Percentiles rank a stretch among this genome's conserved stretches.
These are phyloP conservation scores for Xylaria sp. DNA, from an alignment of 2,329 filamentous ascomycete genomes.

Conservation along the genomic window DNA sequence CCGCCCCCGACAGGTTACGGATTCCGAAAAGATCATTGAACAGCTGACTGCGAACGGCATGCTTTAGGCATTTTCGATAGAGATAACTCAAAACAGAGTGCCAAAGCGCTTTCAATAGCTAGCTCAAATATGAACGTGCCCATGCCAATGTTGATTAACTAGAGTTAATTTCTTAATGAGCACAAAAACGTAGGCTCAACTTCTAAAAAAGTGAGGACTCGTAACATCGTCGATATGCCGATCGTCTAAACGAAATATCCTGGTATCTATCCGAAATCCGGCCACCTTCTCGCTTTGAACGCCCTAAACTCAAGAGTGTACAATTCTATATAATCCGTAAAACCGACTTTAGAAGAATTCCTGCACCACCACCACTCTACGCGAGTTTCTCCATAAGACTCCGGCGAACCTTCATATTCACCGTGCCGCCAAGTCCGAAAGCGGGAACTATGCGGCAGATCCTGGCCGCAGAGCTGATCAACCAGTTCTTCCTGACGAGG, in stretches of 20 bases:
- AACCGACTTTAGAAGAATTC: neutral
- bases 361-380: slow-evolving; percentile 34
- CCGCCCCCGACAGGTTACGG: slow-evolving; percentile 48
- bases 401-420: slow-evolving; percentile 78
- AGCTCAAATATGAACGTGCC: neutral
- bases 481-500: slow-evolving; percentile 79
- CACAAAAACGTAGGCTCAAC: slow-evolving; percentile 1
- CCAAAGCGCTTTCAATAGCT: neutral
- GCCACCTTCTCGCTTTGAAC: slow-evolving; percentile 31
- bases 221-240: slow-evolving; percentile 15
- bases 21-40: slow-evolving; percentile 56
- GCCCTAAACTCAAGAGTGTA: slow-evolving; percentile 32
- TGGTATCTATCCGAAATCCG: slow-evolving; percentile 31
- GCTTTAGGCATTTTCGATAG: slow-evolving; percentile 32
- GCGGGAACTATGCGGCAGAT: slow-evolving; percentile 89
- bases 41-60: slow-evolving; percentile 52
- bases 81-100: slow-evolving; percentile 14
- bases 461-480: slow-evolving; percentile 75
- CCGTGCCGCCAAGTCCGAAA: slow-evolving; percentile 87
- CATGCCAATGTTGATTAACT: slow-evolving; percentile 3
- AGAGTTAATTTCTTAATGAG: neutral
- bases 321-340: slow-evolving; percentile 26
- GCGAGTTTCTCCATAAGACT: slow-evolving; percentile 71
- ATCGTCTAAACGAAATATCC: slow-evolving; percentile 22
- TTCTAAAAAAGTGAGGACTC: neutral